Base-by-base conservation (phyloP, 306 rosid species). In the Citrullus mucosospermus region DNA sequence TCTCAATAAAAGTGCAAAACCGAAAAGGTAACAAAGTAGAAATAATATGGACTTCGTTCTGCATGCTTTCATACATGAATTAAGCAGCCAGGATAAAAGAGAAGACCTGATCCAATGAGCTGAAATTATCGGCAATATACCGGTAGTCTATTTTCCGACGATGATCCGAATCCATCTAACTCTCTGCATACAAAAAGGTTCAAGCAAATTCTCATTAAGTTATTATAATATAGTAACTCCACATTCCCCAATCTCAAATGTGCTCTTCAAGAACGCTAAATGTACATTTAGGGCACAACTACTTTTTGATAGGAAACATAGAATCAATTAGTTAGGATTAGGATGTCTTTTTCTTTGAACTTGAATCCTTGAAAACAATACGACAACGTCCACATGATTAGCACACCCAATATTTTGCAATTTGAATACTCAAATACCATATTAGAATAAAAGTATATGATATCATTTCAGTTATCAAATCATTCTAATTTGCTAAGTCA, bases 61-160 rank as follows among this genome's bases (percentile, higher is more conserved):
- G 74, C 51, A 41, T 38, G 32, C 54, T 68, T 41, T 67, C 8
- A 14, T 11, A 9, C 74, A 60, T 8, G 60, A 72, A 76, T 43
- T 25, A 48, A 61, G 61, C 60, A 58, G 62, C 57, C 16, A 43
- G 50, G 22, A 41, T 25, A 53, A 79, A 67, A 25, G 77, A 53
- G 10, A 58, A 73, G 77, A 95, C 99, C 99, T 92, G 86, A 50
- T 95, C 97, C 90, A 95, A 78, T 65, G 99, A 91, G 86, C 78
- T 85, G 81, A 86, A 95, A 76, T 88, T 87, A 74, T 95, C 97
- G 60, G 89, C 89, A 83, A 95, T 95, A 77, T 54, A 41, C 15
- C 86, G 59, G 20, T 85, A 76, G 4, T 84, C 81, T 38, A 16
- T 80, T 75, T 80, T 81, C 25, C 56, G 80, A 81, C 43, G 87